These are phyloP conservation scores for Rhizophagus prolifer DNA, from an alignment of 192 early-diverging fungal genomes.

Conservation along the genomic window DNA sequence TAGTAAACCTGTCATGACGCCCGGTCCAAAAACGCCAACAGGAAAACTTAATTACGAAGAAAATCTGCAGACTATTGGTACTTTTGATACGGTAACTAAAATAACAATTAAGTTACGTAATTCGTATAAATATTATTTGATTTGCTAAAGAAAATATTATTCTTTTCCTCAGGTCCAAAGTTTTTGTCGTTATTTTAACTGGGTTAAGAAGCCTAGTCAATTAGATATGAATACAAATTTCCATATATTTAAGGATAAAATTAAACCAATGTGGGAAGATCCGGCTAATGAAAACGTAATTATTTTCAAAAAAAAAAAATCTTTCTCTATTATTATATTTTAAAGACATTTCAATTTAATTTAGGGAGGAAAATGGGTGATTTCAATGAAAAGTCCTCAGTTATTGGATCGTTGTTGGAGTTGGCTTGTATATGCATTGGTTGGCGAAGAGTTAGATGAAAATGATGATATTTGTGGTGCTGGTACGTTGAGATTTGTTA, in stretches of 20 bases:
- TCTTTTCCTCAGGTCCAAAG: conserved; percentile 34
- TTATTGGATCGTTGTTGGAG: conserved; percentile 46
- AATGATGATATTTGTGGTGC: conserved; percentile 46
- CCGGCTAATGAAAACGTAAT: conserved; percentile 46
- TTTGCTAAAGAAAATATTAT: background rate
- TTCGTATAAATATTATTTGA: background rate
- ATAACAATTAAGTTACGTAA: background rate
- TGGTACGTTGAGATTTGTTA: conserved; percentile 30
- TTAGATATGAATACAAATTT: conserved; percentile 43
- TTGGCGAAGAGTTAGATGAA: conserved; percentile 44
- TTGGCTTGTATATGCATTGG: conserved; percentile 42
- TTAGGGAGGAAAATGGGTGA: conserved; percentile 47
- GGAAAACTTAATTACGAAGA: conserved; percentile 11
- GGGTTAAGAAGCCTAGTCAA: conserved; percentile 44
- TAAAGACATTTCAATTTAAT: background rate
- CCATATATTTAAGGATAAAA: conserved; percentile 46
- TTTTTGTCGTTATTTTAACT: conserved; percentile 47
- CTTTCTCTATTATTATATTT: background rate
- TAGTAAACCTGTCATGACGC: conserved; percentile 28
- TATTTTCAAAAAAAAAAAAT: background rate
- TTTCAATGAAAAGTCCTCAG: conserved; percentile 39
- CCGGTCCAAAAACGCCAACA: conserved; percentile 27
- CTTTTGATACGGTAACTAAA: conserved; percentile 22
- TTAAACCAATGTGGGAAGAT: conserved; percentile 51
- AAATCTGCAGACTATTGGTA: conserved; percentile 26